Evolutionary conservation across 2,329 filamentous ascomycete genomes (phyloP), one percentile per base, ranked within the genome.

Genomic region (Lecanosticta acicola): DNA sequence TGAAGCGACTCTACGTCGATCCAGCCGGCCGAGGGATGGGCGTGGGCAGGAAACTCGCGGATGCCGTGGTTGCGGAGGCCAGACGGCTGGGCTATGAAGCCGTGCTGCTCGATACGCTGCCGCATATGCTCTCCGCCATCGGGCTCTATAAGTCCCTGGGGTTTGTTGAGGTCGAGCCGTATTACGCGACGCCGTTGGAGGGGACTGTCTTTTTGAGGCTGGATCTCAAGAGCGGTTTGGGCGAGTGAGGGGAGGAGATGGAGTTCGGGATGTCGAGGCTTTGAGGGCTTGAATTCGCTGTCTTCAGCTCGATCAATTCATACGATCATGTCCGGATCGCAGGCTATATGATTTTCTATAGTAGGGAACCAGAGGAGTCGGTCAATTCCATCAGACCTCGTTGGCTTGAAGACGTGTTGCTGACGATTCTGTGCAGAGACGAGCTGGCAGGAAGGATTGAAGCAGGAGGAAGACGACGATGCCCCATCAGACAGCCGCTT

Each of bases 1-100:
- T 81, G 66, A 82, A 82, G 58, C 68, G 78, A 1, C 65, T 82
- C 0, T 82, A 78, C 53, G 69, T 78, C 7, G 49, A 63, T 2
- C 73, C 74, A 0, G 56, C 64, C 33, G 69, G 70, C 1, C 70
- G 78, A 18, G 74, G 77, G 2, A 53, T 67, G 10, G 75, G 77
- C 0, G 57, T 77, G 1, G 77, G 77, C 1, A 68, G 66, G 41
- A 63, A 65, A 2, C 62, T 82, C 14, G 68, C 77, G 3, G 60
- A 69, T 37, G 61, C 59, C 0, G 67, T 73, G 3, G 56, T 81
- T 3, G 58, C 59, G 3, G 62, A 65, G 26, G 79, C 77, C 17
- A 67, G 57, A 46, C 56, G 65, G 3, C 45, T 75, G 35, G 74
- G 73, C 0, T 82, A 81, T 57, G 51, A 55, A 8, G 71, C 73